Evolutionary conservation across 2,329 filamentous ascomycete species (phyloP).

Genomic region (Alternaria sp.): DNA sequence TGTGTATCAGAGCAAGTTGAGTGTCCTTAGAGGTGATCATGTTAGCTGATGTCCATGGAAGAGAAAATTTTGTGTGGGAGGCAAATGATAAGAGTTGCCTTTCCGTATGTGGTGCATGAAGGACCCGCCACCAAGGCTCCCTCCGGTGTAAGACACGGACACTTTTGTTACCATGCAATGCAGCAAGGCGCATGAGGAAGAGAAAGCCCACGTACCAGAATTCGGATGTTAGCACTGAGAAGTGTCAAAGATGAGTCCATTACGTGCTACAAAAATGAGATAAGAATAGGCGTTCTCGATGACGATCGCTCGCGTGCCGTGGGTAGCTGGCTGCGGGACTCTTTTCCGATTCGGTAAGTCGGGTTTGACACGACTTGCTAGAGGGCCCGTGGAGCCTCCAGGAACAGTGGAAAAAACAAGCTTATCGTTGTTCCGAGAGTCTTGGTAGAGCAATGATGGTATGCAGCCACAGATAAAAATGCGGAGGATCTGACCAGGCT

Average conservation of each 20-base stretch:
- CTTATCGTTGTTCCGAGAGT: conserved; percentile 28
- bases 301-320: conserved; percentile 40
- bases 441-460: conserved; percentile 35
- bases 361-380: conserved; percentile 39
- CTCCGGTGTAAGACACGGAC: conserved; percentile 32
- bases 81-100: conserved; percentile 44
- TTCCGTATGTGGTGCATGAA: conserved; percentile 38
- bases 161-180: conserved; percentile 23
- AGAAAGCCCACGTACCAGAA: conserved; percentile 53
- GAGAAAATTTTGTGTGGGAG: conserved; percentile 33
- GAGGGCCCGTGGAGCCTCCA: conserved; percentile 28
- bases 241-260: conserved; percentile 57
- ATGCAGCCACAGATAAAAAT: conserved; percentile 24
- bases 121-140: conserved; percentile 35
- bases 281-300: conserved; percentile 43
- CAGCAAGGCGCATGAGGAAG: conserved; percentile 33
- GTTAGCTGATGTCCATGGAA: conserved; percentile 39
- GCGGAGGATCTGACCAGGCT: conserved; percentile 30
- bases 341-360: conserved; percentile 29
- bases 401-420: conserved; percentile 40
- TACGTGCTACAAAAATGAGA: conserved; percentile 37
- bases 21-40: conserved; percentile 72
- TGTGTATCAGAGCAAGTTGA: conserved; percentile 86
- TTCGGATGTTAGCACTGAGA: conserved; percentile 59
- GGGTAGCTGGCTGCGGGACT: conserved; percentile 40